These are phyloP conservation scores for Schizonepeta tenuifolia DNA, from an alignment of 257 asterid species.

Conservation along the genomic window DNA sequence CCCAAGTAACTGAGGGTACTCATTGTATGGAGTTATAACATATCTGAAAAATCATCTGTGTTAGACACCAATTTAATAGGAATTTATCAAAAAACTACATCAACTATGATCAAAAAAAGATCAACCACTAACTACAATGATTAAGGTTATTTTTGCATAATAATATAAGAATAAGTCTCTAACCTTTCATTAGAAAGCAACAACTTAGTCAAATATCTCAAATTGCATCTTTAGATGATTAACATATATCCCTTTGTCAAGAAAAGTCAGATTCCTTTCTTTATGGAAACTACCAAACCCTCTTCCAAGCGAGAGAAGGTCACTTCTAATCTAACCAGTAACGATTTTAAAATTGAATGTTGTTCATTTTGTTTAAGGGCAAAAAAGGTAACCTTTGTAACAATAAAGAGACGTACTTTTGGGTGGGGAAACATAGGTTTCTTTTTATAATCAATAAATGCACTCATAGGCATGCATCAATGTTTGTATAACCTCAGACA, in stretches of 20 bases:
- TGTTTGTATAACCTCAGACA: neutral
- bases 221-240: neutral
- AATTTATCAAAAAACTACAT: constrained; percentile 4
- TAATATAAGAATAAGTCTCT: constrained; percentile 3
- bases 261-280: neutral
- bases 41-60: constrained; percentile 60
- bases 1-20: constrained; percentile 93
- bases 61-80: constrained; percentile 8
- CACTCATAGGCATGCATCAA: neutral
- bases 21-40: constrained; percentile 93
- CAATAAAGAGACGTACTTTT: neutral
- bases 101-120: constrained; percentile 20
- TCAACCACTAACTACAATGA: constrained; percentile 6
- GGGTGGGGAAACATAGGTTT: neutral
- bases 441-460: neutral
- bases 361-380: neutral
- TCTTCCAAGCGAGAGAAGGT: constrained; percentile 1
- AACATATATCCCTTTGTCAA: constrained; percentile 1
- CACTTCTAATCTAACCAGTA: neutral
- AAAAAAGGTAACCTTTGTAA: neutral
- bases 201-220: constrained; percentile 12
- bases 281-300: constrained; percentile 9
- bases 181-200: neutral
- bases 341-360: neutral
- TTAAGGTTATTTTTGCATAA: neutral